A percentile compares a stretch with the other conserved stretches of the same genome.
These are phyloP conservation scores for Didymella glomerata DNA, from an alignment of 2,329 filamentous ascomycete species.

Conservation along the genomic window DNA sequence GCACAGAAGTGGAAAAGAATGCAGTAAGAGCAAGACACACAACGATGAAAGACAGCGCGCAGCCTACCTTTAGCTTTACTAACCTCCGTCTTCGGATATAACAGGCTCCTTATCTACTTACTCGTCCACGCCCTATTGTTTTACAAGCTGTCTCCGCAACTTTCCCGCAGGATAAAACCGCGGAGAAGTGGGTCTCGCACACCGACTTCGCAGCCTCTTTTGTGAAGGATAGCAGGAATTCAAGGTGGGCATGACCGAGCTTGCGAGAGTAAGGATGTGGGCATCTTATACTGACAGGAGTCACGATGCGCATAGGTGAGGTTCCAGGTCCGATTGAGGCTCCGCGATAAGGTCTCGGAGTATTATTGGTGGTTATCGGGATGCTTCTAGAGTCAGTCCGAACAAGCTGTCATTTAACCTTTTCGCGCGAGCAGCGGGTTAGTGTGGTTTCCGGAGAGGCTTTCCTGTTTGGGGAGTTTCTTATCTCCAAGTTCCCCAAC, in stretches of 20 bases:
- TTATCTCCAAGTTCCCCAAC: neutral
- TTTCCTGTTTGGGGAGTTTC: constrained; percentile 5
- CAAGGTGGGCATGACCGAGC: too few species aligned
- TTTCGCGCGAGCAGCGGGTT: neutral
- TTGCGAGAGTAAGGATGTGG: neutral
- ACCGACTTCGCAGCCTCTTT: neutral
- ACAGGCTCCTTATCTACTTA: neutral
- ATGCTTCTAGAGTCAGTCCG: neutral
- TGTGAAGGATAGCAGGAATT: too few species aligned
- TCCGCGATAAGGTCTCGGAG: constrained; percentile 1
- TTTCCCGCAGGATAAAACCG: neutral
- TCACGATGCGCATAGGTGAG: neutral
- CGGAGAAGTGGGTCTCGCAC: neutral
- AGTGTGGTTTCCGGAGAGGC: neutral
- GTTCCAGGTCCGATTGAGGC: neutral
- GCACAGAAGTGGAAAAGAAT: neutral
- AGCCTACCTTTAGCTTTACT: neutral
- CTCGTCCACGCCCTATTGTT: neutral
- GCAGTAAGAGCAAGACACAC: neutral
- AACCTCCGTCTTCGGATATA: neutral
- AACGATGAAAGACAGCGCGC: neutral
- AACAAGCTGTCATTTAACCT: too few species aligned
- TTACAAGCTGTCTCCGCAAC: neutral
- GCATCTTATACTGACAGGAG: neutral
- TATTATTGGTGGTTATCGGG: neutral